Evolutionary conservation across 768 basidiomycete genomes (phyloP).

Genomic region (Hortiboletus campestris): DNA sequence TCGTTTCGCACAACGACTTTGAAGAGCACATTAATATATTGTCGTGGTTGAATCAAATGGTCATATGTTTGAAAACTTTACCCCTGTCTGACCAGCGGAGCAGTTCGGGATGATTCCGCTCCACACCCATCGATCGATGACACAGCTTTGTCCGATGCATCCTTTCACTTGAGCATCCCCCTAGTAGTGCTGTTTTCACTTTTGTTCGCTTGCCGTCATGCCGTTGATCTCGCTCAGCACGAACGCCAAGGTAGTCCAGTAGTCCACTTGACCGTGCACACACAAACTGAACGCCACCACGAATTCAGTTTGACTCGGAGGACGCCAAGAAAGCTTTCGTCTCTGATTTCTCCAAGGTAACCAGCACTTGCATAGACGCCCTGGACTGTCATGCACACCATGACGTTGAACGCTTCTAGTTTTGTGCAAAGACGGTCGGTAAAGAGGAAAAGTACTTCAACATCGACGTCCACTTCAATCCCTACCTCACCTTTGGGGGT

Average conservation of each 20-base stretch:
- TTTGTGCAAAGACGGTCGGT: constrained; percentile 48
- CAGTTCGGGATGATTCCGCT: neutral
- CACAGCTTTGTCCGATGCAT: neutral
- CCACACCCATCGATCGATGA: neutral
- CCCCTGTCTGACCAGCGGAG: neutral
- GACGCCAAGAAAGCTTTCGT: constrained; percentile 35
- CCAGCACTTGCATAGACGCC: neutral
- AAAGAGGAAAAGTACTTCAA: constrained; percentile 58
- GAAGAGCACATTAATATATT: no score
- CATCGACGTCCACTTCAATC: constrained; percentile 55
- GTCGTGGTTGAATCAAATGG: neutral
- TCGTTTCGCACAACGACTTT: no score
- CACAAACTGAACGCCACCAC: neutral
- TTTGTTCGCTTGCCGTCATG: constrained; percentile 22
- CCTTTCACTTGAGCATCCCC: neutral
- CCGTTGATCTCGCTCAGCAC: constrained; percentile 40
- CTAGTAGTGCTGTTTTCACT: neutral
- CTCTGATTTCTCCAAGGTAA: constrained; percentile 58
- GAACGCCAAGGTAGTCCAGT: constrained; percentile 33
- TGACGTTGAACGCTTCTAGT: constrained; percentile 33
- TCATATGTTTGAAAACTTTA: neutral
- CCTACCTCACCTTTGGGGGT: constrained; percentile 58
- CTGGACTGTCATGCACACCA: neutral
- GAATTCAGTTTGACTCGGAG: constrained; percentile 15
- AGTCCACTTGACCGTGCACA: neutral